These are phyloP conservation scores for Alternaria brassicicola DNA, from an alignment of 2,329 filamentous ascomycete genomes.

Conservation along the genomic window DNA sequence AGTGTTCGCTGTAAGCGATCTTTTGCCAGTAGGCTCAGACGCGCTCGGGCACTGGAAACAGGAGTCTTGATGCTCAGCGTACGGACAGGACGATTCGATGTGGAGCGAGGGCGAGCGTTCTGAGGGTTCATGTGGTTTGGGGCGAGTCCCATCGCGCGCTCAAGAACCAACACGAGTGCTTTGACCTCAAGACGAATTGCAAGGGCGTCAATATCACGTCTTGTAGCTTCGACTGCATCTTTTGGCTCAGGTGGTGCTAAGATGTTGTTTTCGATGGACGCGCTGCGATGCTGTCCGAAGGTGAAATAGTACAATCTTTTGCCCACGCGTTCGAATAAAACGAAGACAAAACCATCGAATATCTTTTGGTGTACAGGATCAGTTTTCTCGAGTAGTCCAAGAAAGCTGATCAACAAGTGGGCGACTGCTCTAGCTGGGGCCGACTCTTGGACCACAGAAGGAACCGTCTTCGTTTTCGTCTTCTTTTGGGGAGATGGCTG, in stretches of 20 bases:
- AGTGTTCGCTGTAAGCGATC: slow-evolving; percentile 55
- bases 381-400: slow-evolving; percentile 47
- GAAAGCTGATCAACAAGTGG: slow-evolving; percentile 45
- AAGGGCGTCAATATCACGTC: slow-evolving; percentile 28
- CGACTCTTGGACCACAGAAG: slow-evolving; percentile 26
- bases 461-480: slow-evolving; percentile 11
- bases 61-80: slow-evolving; percentile 34
- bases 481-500: slow-evolving; percentile 8
- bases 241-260: slow-evolving; percentile 12
- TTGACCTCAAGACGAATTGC: slow-evolving; percentile 47
- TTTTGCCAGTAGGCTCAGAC: slow-evolving; percentile 47
- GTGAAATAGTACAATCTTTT: slow-evolving; percentile 47
- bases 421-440: slow-evolving; percentile 36
- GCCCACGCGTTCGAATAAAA: slow-evolving; percentile 50
- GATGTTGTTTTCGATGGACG: slow-evolving; percentile 38
- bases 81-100: slow-evolving; percentile 20
- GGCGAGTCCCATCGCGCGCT: slow-evolving; percentile 48
- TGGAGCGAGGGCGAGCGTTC: slow-evolving; percentile 13
- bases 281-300: slow-evolving; percentile 44
- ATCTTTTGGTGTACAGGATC: slow-evolving; percentile 46
- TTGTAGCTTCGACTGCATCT: slow-evolving; percentile 10
- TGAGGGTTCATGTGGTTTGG: slow-evolving; percentile 45
- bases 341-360: slow-evolving; percentile 53
- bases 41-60: slow-evolving; percentile 34
- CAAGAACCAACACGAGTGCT: slow-evolving; percentile 51